Percentiles rank a stretch among this genome's conserved stretches.
Evolutionary conservation across 345 rosid genomes (phyloP).

Genomic region (Brassica incana): DNA sequence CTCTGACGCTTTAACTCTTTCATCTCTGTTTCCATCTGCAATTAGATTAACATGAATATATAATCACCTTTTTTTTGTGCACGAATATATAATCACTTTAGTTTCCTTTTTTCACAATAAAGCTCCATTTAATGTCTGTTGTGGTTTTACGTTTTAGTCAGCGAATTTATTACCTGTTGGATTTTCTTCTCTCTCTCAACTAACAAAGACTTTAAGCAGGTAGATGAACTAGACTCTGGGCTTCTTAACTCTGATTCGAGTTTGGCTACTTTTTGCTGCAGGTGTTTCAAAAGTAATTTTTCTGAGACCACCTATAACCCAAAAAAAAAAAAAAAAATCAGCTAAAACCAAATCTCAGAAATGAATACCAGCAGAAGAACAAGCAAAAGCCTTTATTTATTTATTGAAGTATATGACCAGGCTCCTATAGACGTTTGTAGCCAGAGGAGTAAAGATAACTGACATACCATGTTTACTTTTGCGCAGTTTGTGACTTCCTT

Average conservation of each 20-base stretch:
- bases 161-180: slow-evolving; percentile 51
- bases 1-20: slow-evolving; percentile 93
- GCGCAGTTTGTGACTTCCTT: slow-evolving; percentile 94
- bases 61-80: not conserved
- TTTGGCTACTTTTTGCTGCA: slow-evolving; percentile 92
- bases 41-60: slow-evolving; percentile 18
- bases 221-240: slow-evolving; percentile 67
- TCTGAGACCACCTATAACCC: slow-evolving; percentile 70
- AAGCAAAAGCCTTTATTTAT: not conserved
- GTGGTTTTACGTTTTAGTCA: slow-evolving; percentile 1
- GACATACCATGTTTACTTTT: slow-evolving; percentile 83
- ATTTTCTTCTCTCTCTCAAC: slow-evolving; percentile 73
- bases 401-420: not conserved
- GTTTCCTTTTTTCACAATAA: not conserved
- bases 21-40: slow-evolving; percentile 86
- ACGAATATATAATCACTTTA: not conserved
- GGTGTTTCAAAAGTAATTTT: slow-evolving; percentile 68
- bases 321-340: not conserved
- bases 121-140: not conserved
- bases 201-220: slow-evolving; percentile 59
- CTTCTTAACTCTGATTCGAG: slow-evolving; percentile 85
- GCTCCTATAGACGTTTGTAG: slow-evolving; percentile 3
- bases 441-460: slow-evolving; percentile 3
- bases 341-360: slow-evolving; percentile 14
- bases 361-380: slow-evolving; percentile 10